Conservation (phyloP, 2,329 filamentous ascomycete genomes). For the Phyllachora maydis region DNA sequence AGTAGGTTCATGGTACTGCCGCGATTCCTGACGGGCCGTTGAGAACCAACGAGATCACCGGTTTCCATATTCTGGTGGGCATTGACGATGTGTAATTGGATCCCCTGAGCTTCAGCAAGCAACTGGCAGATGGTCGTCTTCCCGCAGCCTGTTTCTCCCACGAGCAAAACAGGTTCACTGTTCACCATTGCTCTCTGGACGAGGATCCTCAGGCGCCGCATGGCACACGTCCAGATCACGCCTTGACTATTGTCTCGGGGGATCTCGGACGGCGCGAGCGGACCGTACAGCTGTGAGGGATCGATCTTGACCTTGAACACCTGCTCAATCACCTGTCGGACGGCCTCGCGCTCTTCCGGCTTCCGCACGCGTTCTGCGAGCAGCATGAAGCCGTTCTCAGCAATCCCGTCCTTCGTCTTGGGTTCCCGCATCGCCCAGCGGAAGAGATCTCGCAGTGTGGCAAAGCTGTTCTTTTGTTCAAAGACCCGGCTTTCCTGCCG, state of each 20-base stretch:
- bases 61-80: constrained; percentile 98
- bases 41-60: constrained; percentile 88
- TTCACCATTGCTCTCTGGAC: constrained; percentile 74
- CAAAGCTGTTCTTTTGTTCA: constrained; percentile 94
- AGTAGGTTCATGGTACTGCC: constrained; percentile 43
- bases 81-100: constrained; percentile 74
- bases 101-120: constrained; percentile 59
- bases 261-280: constrained; percentile 33
- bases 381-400: constrained; percentile 87
- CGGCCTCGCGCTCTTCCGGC: constrained; percentile 60
- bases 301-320: constrained; percentile 78
- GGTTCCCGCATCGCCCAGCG: constrained; percentile 79
- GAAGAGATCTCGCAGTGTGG: constrained; percentile 87
- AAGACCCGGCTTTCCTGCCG: constrained; percentile 83
- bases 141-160: constrained; percentile 92
- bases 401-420: constrained; percentile 72
- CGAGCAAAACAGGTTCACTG: constrained; percentile 81
- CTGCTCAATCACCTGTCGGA: constrained; percentile 74
- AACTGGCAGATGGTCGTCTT: constrained; percentile 95
- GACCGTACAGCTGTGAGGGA: constrained; percentile 49
- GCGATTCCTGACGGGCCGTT: constrained; percentile 76
- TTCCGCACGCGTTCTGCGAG: constrained; percentile 90
- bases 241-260: constrained; percentile 31
- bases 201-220: constrained; percentile 77
- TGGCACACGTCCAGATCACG: constrained; percentile 88